Base-by-base conservation (phyloP, 345 rosid species). In the Syzygium jambos region DNA sequence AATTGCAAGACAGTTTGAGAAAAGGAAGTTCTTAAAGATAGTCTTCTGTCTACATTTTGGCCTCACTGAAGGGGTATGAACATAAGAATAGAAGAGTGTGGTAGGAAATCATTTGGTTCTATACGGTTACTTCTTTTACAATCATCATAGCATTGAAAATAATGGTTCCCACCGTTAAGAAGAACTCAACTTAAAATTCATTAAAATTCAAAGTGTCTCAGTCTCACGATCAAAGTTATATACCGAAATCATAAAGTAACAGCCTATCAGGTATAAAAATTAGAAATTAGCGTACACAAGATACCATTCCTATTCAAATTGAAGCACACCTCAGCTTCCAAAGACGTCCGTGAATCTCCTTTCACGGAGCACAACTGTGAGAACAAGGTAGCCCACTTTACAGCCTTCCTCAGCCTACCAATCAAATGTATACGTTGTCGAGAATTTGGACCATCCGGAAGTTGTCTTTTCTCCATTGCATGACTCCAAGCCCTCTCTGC, bases 401-500 rank as follows among this genome's bases (percentile, higher is more conserved):
- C 99, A 52, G 99, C 98, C 91, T 96, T 98, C 92, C 98, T 95
- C 88, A 98, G 91, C 88, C 99, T 94, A 88, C 99, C 99, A 90
- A 96, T 95, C 93, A 98, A 89, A 90, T 98, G 95, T 63, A 94
- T 95, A 57, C 97, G 95, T 87, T 95, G 99, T 55, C 93, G 92
- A 34, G 97, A 94, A 91, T 95, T 98, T 84, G 99, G 99, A 84
- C 98, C 99, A 95, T 95, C 98, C 41, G 95, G 95, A 89, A 96
- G 92, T 91, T 96, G 99, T 92, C 99, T 93, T 91, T 98, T 98
- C 92, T 98, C 99, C 99, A 98, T 95, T 61, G 98, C 99, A 95
- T 98, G 99, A 91, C 99, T 98, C 99, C 99, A 98, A 86, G 99
- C 99, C 93, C 99, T 96, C 91, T 98, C 99, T 63, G 98, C 95